These are phyloP conservation scores for Gossypium arboreum DNA, from an alignment of 345 rosid species.

Conservation along the genomic window DNA sequence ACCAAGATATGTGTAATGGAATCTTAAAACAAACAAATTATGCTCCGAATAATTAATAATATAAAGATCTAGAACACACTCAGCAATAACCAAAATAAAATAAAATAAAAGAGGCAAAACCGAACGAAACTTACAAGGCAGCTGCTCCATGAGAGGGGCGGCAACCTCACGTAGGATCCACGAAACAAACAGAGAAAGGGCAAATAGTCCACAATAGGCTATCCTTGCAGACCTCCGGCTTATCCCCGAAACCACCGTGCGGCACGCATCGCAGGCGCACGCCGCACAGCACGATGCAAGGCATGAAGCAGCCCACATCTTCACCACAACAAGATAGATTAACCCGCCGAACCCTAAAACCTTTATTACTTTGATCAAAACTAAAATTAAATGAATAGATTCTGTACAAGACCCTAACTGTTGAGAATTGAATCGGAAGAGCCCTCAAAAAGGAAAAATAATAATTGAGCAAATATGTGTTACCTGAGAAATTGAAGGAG, in stretches of 20 bases:
- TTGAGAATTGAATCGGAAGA: background rate
- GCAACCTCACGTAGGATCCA: slow-evolving; percentile 99
- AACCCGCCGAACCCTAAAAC: slow-evolving; percentile 6
- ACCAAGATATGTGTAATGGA: background rate
- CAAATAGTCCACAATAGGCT: slow-evolving; percentile 96
- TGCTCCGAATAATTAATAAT: background rate
- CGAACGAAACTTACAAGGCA: slow-evolving; percentile 68
- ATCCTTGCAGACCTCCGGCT: slow-evolving; percentile 96
- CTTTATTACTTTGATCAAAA: background rate
- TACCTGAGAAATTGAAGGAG: slow-evolving; percentile 14
- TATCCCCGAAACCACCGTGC: slow-evolving; percentile 81
- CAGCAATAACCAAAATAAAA: background rate
- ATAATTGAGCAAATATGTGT: background rate
- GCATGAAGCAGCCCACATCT: slow-evolving; percentile 99
- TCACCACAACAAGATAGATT: slow-evolving; percentile 16
- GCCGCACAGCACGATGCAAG: slow-evolving; percentile 98
- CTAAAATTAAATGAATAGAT: background rate
- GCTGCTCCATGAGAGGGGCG: slow-evolving; percentile 96
- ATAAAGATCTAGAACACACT: background rate
- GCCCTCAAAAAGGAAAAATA: background rate
- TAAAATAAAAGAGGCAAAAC: background rate
- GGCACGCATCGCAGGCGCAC: slow-evolving; percentile 95
- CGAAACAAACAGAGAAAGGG: slow-evolving; percentile 80
- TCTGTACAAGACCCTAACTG: background rate
- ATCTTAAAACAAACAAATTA: background rate